These are phyloP conservation scores for Xylariales sp. DNA, from an alignment of 2,329 filamentous ascomycete species.

Conservation along the genomic window DNA sequence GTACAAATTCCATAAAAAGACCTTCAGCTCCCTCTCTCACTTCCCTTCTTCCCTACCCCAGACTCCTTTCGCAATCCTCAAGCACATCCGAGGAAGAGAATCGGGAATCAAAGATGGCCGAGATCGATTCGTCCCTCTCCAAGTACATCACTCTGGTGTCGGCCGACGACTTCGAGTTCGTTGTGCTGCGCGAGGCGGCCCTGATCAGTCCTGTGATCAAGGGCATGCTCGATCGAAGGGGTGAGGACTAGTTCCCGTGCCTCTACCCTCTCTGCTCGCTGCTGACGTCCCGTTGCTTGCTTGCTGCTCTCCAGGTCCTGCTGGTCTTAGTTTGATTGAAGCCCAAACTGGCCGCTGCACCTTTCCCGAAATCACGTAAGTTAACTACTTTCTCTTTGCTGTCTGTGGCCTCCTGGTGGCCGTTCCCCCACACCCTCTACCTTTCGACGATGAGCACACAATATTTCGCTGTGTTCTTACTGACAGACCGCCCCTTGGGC, in stretches of 20 bases:
- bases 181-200: slow-evolving; percentile 67
- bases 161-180: slow-evolving; percentile 72
- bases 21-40: no score
- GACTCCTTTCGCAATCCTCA: no score
- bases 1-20: no score
- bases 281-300: slow-evolving; percentile 5
- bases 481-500: slow-evolving; percentile 38
- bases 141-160: slow-evolving; percentile 77
- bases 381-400: slow-evolving; percentile 9
- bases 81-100: no score
- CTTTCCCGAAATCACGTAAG: slow-evolving; percentile 73
- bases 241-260: slow-evolving; percentile 35
- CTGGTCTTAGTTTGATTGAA: slow-evolving; percentile 34
- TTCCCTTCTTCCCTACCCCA: no score
- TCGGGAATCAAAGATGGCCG: no score
- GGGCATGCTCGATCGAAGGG: slow-evolving; percentile 68
- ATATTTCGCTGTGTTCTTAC: slow-evolving; percentile 38
- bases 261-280: slow-evolving; percentile 7
- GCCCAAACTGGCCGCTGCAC: slow-evolving; percentile 58
- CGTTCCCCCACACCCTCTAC: neutral
- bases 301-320: slow-evolving; percentile 2
- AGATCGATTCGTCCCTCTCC: slow-evolving; percentile 28
- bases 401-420: no score
- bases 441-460: slow-evolving; percentile 31
- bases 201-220: slow-evolving; percentile 68